Base-by-base conservation (phyloP, 805 yeast genomes). In the Wickerhamiella musiphila region DNA sequence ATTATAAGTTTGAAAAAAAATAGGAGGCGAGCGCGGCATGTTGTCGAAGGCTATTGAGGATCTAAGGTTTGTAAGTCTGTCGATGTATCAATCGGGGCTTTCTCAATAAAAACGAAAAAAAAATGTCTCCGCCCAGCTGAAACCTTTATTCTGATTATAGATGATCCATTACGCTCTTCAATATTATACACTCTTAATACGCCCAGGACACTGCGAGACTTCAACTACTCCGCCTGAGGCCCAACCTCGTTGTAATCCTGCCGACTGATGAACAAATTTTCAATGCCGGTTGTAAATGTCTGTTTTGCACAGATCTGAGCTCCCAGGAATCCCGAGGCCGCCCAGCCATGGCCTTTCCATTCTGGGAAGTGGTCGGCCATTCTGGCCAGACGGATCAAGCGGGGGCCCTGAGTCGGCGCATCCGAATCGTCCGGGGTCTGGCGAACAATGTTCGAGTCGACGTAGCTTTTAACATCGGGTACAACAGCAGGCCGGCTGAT, bases 301-400 rank as follows among this genome's bases (percentile, higher is more conserved):
- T 82, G 94, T 53, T 79, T 82, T 13, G 93, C 70, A 27, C 81
- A 75, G 30, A 84, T 78, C 53, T 82, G 79, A 2, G 78, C 93
- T 2, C 96, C 96, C 39, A 84, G 57, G 48, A 84, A 81, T 36
- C 70, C 64, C 20, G 75, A 69, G 43, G 79, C 83, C 36, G 75
- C 73, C 66, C 76, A 74, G 1, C 86, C 83, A 21, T 52, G 53
- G 29, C 70, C 70, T 56, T 84, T 84, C 95, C 95, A 86, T 43
- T 81, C 93, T 1, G 93, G 79, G 56, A 86, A 86, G 53, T 86
- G 84, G 35, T 86, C 96, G 0, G 94, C 92, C 52, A 70, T 66
- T 45, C 75, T 74, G 17, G 73, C 70, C 31, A 71, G 49, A 42
- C 67, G 70, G 35, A 84, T 66, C 10, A 72, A 61, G n/a, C 73